Base-by-base conservation (phyloP, 2,329 filamentous ascomycete species). In the Polychaeton citri region DNA sequence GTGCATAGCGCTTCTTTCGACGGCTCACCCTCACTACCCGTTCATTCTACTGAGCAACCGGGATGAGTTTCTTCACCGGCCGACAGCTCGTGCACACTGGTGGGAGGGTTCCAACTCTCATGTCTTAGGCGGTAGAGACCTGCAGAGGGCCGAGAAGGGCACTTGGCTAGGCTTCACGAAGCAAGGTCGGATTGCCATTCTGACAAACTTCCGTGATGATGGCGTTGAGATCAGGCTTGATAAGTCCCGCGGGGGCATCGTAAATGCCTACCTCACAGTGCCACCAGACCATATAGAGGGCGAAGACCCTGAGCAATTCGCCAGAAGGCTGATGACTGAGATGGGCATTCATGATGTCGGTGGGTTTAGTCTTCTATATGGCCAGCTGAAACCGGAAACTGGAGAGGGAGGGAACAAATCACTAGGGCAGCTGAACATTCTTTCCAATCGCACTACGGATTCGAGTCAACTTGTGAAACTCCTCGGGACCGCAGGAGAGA, bases 131-230 rank as follows among this genome's bases (percentile, higher is more conserved):
- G 74, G 73, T 16, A 71, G 73, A 31, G 75, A 79, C 50, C 62
- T 78, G 8, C 69, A 75, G 33, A 69, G 74, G 18, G 52, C 65
- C 10, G 68, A 63, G 26, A 71, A 73, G 37, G 75, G 75, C 16
- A 79, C 75, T 40, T 79, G 75, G 75, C 67, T 79, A 33, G 75
- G 72, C 15, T 62, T 79, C 38, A 78, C 73, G 6, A 65, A 61
- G 20, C 63, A 74, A 43, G 75, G 75, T 19, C 71, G 72, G 38
- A 51, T 79, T 32, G 73, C 74, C 2, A 69, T 76, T 5, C 61
- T 79, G 20, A 79, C 75, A 34, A 79, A 79, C 54, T 79, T 74
- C 51, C 71, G 72, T 26, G 74, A 78, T 51, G 57, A 59, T 17
- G 57, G 66, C 13, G 49, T 36, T 12, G 47, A 53, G 16, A 53